Evolutionary conservation across 1,139 yeast species (phyloP).

Genomic region (Fermentozyma sake): DNA sequence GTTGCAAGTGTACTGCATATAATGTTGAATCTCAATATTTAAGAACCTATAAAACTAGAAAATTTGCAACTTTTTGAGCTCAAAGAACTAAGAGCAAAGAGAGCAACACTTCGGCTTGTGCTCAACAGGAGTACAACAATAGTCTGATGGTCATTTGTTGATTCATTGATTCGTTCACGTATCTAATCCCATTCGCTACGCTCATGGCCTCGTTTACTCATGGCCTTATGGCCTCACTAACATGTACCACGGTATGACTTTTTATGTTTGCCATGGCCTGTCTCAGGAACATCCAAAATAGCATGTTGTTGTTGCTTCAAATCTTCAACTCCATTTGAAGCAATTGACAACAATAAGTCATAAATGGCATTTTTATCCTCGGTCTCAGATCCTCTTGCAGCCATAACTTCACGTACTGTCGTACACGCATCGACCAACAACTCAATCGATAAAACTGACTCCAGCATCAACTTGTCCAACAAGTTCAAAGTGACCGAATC

Average conservation of each 20-base stretch:
- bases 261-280: conserved; percentile 31
- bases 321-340: conserved; percentile 34
- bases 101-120: too few relatives aligned
- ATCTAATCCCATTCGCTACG: too few relatives aligned
- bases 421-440: conserved; percentile 42
- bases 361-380: conserved; percentile 24
- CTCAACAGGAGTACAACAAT: too few relatives aligned
- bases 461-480: conserved; percentile 67
- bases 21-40: too few relatives aligned
- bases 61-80: too few relatives aligned
- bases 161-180: too few relatives aligned
- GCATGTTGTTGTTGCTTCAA: conserved; percentile 22
- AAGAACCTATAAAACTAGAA: too few relatives aligned
- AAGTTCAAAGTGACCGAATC: conserved; percentile 67
- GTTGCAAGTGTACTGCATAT: too few relatives aligned
- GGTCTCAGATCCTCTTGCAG: conserved; percentile 12
- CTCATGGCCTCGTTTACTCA: too few relatives aligned
- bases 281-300: conserved; percentile 17
- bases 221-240: too few relatives aligned
- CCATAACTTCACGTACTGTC: conserved; percentile 20
- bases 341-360: conserved; percentile 33
- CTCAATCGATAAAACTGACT: conserved; percentile 54
- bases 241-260: conserved; percentile 54
- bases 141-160: too few relatives aligned
- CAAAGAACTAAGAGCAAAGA: too few relatives aligned